phyloP scores from a whole-genome alignment of 305 asterid genomes.

The Caryopteris hybrid region DNA sequence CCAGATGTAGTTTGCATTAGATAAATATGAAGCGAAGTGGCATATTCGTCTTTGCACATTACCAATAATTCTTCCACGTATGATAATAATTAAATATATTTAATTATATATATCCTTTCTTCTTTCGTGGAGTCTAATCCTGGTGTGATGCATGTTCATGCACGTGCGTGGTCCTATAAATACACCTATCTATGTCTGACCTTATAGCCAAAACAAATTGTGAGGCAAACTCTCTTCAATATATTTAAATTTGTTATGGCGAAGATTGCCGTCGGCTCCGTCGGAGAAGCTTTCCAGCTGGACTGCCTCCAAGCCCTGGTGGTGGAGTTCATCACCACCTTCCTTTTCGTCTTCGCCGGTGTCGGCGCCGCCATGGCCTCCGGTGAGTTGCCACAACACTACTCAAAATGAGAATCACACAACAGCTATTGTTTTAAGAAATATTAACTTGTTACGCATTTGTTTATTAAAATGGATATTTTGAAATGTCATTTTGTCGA shows the following conservation, averaged over 20 bases:
- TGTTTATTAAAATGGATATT: no score
- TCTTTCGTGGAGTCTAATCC: background rate
- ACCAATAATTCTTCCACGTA: constrained; percentile 11
- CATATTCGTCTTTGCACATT: background rate
- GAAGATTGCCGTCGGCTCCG: constrained; percentile 61
- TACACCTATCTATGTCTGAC: background rate
- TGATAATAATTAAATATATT: no score
- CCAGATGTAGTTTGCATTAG: no score
- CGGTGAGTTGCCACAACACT: constrained; percentile 40
- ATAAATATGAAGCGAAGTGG: no score
- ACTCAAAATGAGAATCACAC: no score
- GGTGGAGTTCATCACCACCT: constrained; percentile 82
- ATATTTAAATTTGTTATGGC: constrained; percentile 31
- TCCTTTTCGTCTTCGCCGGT: constrained; percentile 77
- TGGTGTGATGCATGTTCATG: constrained; percentile 2
- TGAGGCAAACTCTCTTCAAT: background rate
- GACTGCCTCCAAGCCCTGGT: constrained; percentile 85
- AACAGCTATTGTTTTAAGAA: no score
- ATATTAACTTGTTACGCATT: no score
- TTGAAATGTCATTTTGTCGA: background rate
- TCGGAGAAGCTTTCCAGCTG: constrained; percentile 53
- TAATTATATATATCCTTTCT: no score
- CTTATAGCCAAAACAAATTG: background rate
- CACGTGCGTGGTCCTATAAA: constrained; percentile 22
- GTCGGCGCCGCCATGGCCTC: constrained; percentile 94